These are phyloP conservation scores for Calendula officinalis DNA, from an alignment of 129 eudicot genomes.

Conservation along the genomic window DNA sequence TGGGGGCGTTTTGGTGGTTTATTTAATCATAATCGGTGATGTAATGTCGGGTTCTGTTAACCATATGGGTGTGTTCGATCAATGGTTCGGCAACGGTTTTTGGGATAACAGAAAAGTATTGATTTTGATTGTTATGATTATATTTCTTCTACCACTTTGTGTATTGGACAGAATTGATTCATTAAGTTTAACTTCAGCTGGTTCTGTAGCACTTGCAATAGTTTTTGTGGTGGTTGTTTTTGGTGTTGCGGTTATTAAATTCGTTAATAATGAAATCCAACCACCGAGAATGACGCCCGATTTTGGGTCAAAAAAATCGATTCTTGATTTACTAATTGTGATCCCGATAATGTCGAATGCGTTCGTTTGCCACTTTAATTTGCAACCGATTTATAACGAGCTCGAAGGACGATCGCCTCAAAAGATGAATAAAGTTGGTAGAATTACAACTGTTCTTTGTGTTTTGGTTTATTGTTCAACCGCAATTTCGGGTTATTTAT, in stretches of 20 bases:
- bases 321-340: constrained; percentile 74
- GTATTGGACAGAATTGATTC: constrained; percentile 81
- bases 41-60: constrained; percentile 84
- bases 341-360: constrained; percentile 88
- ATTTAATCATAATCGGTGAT: constrained; percentile 85
- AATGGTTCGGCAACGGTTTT: constrained; percentile 66
- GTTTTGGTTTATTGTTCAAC: constrained; percentile 71
- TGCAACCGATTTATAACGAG: constrained; percentile 89
- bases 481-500: constrained; percentile 73
- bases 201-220: constrained; percentile 82
- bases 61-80: constrained; percentile 83
- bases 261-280: constrained; percentile 67
- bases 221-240: constrained; percentile 71
- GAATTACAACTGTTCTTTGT: constrained; percentile 63
- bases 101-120: constrained; percentile 88
- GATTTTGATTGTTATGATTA: constrained; percentile 51
- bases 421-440: constrained; percentile 77
- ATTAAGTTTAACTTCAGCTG: constrained; percentile 77
- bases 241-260: constrained; percentile 57
- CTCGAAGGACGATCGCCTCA: constrained; percentile 73
- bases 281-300: constrained; percentile 71
- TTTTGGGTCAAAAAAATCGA: constrained; percentile 59
- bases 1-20: constrained; percentile 79
- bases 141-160: constrained; percentile 78
- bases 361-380: constrained; percentile 80